Evolutionary conservation across 495 filamentous ascomycete species (phyloP).

Genomic region (Penicillium ochrochloron): DNA sequence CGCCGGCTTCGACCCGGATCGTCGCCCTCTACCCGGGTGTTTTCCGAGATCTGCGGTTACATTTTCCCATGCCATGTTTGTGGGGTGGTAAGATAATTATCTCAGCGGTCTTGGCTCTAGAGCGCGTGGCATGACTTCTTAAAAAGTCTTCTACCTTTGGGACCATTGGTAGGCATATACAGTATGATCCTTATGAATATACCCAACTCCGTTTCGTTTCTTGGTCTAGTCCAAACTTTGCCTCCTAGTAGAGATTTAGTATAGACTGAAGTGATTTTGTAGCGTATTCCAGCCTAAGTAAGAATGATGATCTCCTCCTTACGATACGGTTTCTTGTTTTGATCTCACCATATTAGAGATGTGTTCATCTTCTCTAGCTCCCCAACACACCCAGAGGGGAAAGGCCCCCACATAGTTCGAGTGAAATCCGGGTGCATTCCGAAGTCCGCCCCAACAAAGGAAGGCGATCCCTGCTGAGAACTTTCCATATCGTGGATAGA

Average conservation of each 20-base stretch:
- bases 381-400: not conserved
- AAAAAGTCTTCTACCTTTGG: not conserved
- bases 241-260: not conserved
- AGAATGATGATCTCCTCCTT: not conserved
- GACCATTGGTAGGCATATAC: not conserved
- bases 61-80: not conserved
- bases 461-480: not conserved
- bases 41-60: slow-evolving; percentile 18
- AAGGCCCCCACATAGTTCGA: not conserved
- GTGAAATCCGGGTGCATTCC: not conserved
- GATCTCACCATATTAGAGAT: not conserved
- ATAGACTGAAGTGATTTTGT: too few species aligned
- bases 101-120: not conserved
- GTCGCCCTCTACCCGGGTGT: slow-evolving; percentile 13
- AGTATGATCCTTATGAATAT: too few species aligned
- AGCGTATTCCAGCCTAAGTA: not conserved
- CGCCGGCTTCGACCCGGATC: slow-evolving; percentile 28
- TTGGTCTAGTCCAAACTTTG: too few species aligned
- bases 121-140: not conserved
- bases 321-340: not conserved
- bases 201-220: too few species aligned
- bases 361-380: not conserved
- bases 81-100: not conserved
- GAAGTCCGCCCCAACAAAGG: slow-evolving; percentile 1
- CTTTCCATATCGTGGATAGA: not conserved